A percentile compares a stretch with the other conserved stretches of the same genome.
These are phyloP conservation scores for Lipomyces chichibuensis DNA, from an alignment of 805 yeast genomes.

Conservation along the genomic window DNA sequence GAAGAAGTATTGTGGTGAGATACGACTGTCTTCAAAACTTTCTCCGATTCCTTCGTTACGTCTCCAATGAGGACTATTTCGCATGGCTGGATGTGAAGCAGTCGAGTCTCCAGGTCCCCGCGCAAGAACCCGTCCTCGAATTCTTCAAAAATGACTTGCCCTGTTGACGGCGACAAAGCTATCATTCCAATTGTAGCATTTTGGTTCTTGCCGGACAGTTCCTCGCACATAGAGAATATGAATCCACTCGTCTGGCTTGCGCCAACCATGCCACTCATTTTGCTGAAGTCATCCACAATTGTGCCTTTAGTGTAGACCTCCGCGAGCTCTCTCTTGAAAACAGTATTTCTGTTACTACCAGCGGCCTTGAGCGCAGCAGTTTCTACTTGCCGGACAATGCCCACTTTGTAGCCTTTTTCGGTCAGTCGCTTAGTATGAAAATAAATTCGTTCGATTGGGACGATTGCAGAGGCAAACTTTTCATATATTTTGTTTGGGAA, in stretches of 20 bases:
- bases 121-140: slow-evolving; percentile 63
- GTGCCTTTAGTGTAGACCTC: slow-evolving; percentile 83
- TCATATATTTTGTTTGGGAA: slow-evolving; percentile 52
- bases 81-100: slow-evolving; percentile 73
- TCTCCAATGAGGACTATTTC: slow-evolving; percentile 62
- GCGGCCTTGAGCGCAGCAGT: slow-evolving; percentile 70
- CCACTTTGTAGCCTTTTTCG: slow-evolving; percentile 75
- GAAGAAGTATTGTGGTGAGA: slow-evolving; percentile 10
- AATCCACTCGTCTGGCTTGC: slow-evolving; percentile 19
- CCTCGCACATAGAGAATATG: slow-evolving; percentile 32
- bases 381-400: slow-evolving; percentile 83
- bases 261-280: slow-evolving; percentile 31
- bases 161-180: slow-evolving; percentile 71
- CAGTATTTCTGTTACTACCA: slow-evolving; percentile 54
- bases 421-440: slow-evolving; percentile 71
- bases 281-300: slow-evolving; percentile 63
- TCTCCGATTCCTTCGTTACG: slow-evolving; percentile 45
- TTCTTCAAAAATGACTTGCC: slow-evolving; percentile 71
- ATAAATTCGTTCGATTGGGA: slow-evolving; percentile 76
- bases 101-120: slow-evolving; percentile 71
- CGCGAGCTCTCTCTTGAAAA: slow-evolving; percentile 70
- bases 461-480: slow-evolving; percentile 78
- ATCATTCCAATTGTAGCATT: slow-evolving; percentile 51
- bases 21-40: slow-evolving; percentile 27
- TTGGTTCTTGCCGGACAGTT: slow-evolving; percentile 13